These are phyloP conservation scores for Fusarium veterinarium DNA, from an alignment of 2,329 filamentous ascomycete species.

Conservation along the genomic window DNA sequence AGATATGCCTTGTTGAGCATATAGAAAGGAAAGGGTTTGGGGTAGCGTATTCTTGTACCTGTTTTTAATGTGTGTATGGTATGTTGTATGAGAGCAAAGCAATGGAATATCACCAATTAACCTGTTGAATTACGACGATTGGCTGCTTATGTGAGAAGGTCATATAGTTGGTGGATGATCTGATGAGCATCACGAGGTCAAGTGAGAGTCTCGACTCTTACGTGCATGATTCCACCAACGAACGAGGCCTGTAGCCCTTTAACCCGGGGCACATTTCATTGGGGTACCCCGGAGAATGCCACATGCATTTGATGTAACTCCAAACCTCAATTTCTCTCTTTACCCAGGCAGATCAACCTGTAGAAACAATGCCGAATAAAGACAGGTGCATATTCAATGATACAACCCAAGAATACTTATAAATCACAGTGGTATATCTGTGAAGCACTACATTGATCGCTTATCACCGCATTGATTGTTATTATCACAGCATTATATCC, in stretches of 20 bases:
- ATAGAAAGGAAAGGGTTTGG: slow-evolving; percentile 5
- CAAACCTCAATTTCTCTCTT: neutral
- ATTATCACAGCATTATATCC: neutral
- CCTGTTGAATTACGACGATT: neutral
- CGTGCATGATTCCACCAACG: slow-evolving; percentile 30
- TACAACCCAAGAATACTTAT: neutral
- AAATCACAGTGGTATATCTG: neutral
- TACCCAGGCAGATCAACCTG: neutral
- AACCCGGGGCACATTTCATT: neutral
- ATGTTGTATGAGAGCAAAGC: slow-evolving; percentile 23
- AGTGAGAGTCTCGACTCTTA: slow-evolving; percentile 1
- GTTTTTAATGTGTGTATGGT: slow-evolving; percentile 6
- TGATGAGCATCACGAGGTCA: slow-evolving; percentile 10
- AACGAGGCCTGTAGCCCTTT: neutral
- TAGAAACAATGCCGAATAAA: neutral
- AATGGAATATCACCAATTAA: neutral
- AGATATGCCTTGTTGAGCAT: neutral
- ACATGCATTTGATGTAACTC: slow-evolving; percentile 6
- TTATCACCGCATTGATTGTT: neutral
- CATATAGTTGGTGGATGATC: slow-evolving; percentile 21
- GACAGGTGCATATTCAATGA: neutral
- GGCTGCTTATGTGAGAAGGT: slow-evolving; percentile 7
- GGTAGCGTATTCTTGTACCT: slow-evolving; percentile 7
- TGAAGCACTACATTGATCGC: neutral
- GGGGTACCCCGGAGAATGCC: slow-evolving; percentile 18